Base-by-base conservation (phyloP, 2,329 filamentous ascomycete species). In the Escovopsis sp. region DNA sequence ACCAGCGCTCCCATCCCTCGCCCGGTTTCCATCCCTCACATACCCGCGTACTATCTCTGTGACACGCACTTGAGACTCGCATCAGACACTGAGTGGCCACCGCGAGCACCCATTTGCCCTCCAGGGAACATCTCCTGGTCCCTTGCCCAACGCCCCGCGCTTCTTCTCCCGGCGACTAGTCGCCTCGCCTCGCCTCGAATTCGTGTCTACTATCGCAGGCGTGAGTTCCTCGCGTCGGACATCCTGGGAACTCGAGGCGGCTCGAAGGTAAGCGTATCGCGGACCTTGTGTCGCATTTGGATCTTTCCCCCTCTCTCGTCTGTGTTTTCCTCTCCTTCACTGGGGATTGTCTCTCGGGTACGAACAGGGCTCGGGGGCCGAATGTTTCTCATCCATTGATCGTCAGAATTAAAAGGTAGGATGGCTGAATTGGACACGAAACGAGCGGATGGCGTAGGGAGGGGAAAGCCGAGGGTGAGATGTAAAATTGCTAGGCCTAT, bases 371-470 rank as follows among this genome's bases (percentile, higher is more conserved):
- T 27, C 15, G 15, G 35, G 34, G 31, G 32, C 25, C 31, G 32
- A 35, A 35, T 26, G n/a, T 33, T 30, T 35, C 37, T 42, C 43
- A 30, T 43, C 44, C 41, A 44, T 43, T 41, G 39, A 43, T 48
- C 45, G 47, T 41, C 49, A 48, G 45, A 46, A 42, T 45, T 39
- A 48, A 41, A 47, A 40, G 44, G 43, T 46, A 35, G 40, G 47
- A 34, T 41, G 47, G 39, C 35, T 43, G 34, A 48, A 46, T 43
- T 43, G 41, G 39, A 47, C 47, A 44, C 42, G 44, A 47, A 59
- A 60, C 49, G 58, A 62, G 49, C 50, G 58, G 54, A 61, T 49
- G 54, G 57, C 52, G 50, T 54, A 58, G 50, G 49, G 21, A n/a
- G n/a, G n/a, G n/a, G n/a, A 51, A 27, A 38, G 30, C 36, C 36